Percentiles rank a stretch among this genome's conserved stretches.
phyloP scores from a whole-genome alignment of 495 filamentous ascomycete genomes.

The Platismatia glauca region DNA sequence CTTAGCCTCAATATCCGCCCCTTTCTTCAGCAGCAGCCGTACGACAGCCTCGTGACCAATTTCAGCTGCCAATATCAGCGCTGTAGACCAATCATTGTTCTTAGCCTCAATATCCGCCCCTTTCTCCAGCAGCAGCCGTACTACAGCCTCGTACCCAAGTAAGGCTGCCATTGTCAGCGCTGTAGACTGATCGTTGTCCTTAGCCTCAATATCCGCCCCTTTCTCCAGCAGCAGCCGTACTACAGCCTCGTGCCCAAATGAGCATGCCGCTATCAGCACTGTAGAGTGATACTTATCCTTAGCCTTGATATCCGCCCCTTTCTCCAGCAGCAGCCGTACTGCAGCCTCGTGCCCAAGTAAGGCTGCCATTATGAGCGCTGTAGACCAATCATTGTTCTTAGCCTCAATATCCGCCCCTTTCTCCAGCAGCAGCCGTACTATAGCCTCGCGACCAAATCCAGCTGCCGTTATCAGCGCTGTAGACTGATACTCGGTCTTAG shows the following conservation, averaged over 20 bases:
- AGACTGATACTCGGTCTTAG: slow-evolving; percentile 29
- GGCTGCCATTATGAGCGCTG: slow-evolving; percentile 37
- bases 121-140: slow-evolving; percentile 27
- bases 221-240: slow-evolving; percentile 28
- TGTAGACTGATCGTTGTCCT: slow-evolving; percentile 30
- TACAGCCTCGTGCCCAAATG: slow-evolving; percentile 31
- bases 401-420: slow-evolving; percentile 4
- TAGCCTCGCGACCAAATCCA: not conserved
- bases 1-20: slow-evolving; percentile 31
- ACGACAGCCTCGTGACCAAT: slow-evolving; percentile 33
- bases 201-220: slow-evolving; percentile 30
- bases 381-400: slow-evolving; percentile 31
- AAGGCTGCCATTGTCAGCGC: slow-evolving; percentile 37
- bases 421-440: slow-evolving; percentile 24
- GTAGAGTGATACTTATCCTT: slow-evolving; percentile 31
- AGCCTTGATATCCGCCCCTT: slow-evolving; percentile 29
- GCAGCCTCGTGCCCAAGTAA: slow-evolving; percentile 32
- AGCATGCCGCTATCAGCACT: slow-evolving; percentile 36
- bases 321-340: slow-evolving; percentile 28
- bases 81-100: slow-evolving; percentile 30
- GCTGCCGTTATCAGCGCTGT: not conserved
- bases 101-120: slow-evolving; percentile 31
- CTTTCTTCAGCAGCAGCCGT: slow-evolving; percentile 25
- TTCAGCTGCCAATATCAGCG: slow-evolving; percentile 36
- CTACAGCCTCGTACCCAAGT: slow-evolving; percentile 31